phyloP scores from a whole-genome alignment of 768 basidiomycete genomes.

The Rhizopogon rudus region DNA sequence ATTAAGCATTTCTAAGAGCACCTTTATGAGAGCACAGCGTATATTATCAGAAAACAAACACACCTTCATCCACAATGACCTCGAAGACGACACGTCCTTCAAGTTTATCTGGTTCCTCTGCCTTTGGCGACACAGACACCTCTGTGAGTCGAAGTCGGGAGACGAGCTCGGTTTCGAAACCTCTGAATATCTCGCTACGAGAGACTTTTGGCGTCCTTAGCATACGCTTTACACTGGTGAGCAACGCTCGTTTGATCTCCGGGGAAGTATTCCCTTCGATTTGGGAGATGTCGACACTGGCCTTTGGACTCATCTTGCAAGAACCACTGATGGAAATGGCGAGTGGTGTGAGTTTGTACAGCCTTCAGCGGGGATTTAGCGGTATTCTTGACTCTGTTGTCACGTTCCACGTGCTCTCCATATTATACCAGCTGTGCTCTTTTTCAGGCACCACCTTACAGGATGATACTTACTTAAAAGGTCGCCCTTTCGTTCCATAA shows the following conservation, averaged over 20 bases:
- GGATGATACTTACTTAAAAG: too few relatives aligned
- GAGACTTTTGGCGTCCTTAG: slow-evolving; percentile 1
- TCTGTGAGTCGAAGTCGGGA: slow-evolving; percentile 32
- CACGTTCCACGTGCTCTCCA: too few relatives aligned
- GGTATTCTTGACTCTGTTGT: too few relatives aligned
- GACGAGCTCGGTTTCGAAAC: slow-evolving; percentile 18
- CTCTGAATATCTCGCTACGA: slow-evolving; percentile 5
- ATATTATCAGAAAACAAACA: neutral
- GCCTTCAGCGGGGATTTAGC: too few relatives aligned
- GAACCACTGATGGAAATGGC: too few relatives aligned
- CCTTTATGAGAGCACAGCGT: neutral
- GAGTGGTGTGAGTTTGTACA: too few relatives aligned
- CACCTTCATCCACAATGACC: slow-evolving; percentile 39
- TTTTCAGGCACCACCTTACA: too few relatives aligned
- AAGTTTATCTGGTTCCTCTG: slow-evolving; percentile 37
- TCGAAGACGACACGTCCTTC: slow-evolving; percentile 46
- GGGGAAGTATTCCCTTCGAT: slow-evolving; percentile 25
- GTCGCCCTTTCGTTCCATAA: too few relatives aligned
- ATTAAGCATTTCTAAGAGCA: slow-evolving; percentile 49
- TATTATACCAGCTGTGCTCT: too few relatives aligned
- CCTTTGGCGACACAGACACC: slow-evolving; percentile 36
- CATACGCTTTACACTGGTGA: slow-evolving; percentile 11
- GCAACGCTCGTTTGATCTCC: slow-evolving; percentile 21
- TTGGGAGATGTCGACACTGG: slow-evolving; percentile 11
- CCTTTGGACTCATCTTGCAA: neutral